Conservation (phyloP, 2,329 filamentous ascomycete genomes). For the Septoria linicola region DNA sequence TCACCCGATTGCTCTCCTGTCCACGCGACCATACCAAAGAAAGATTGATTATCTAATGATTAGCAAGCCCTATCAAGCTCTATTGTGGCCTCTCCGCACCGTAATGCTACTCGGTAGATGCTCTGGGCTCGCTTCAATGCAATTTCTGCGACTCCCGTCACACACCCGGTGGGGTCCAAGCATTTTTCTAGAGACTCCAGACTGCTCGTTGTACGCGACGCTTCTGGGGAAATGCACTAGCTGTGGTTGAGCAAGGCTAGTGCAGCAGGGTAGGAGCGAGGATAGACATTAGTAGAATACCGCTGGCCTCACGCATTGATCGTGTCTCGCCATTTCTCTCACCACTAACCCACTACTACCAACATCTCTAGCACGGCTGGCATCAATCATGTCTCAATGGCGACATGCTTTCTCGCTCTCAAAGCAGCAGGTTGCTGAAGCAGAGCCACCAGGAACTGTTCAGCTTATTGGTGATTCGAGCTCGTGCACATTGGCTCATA, state of each 20-base stretch:
- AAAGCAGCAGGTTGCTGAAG: constrained; percentile 41
- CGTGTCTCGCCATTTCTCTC: not conserved
- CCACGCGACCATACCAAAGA: no score
- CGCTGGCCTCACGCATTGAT: not conserved
- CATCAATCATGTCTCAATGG: constrained; percentile 42
- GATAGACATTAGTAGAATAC: not conserved
- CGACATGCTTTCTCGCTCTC: constrained; percentile 41
- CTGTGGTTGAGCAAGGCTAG: not conserved
- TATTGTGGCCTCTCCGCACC: not conserved
- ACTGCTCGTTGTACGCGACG: not conserved
- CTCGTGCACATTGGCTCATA: no score
- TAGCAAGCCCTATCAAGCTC: not conserved
- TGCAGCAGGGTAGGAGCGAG: not conserved
- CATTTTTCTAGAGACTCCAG: not conserved
- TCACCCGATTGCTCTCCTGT: no score
- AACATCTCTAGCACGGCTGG: no score
- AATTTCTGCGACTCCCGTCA: not conserved
- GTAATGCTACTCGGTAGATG: not conserved
- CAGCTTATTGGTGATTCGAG: constrained; percentile 42
- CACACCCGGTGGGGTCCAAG: not conserved
- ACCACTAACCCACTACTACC: not conserved
- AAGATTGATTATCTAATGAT: not conserved
- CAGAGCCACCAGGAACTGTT: constrained; percentile 43
- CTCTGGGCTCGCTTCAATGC: not conserved
- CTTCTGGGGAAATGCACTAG: not conserved